Conservation (phyloP, 306 rosid species). For the Gillenia trifoliata region DNA sequence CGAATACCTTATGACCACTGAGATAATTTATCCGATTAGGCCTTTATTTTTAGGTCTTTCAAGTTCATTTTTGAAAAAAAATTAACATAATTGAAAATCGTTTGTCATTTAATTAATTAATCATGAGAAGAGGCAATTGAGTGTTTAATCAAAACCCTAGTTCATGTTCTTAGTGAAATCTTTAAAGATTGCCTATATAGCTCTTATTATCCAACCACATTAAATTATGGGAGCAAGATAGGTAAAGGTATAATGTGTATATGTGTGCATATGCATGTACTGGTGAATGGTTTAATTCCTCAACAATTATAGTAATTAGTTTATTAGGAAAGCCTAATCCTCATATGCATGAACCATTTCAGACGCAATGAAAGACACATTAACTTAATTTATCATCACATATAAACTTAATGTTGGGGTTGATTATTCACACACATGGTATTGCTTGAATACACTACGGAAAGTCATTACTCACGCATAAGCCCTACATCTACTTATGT, state of each 20-base stretch:
- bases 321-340: neutral
- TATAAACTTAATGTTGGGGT: neutral
- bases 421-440: neutral
- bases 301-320: neutral
- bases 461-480: too few relatives aligned
- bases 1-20: too few relatives aligned
- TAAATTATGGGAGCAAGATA: too few relatives aligned
- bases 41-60: too few relatives aligned
- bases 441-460: too few relatives aligned
- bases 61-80: too few relatives aligned
- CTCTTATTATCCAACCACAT: too few relatives aligned
- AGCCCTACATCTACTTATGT: too few relatives aligned
- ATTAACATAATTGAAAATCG: too few relatives aligned
- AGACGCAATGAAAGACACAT: neutral
- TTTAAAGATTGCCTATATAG: neutral
- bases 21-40: too few relatives aligned
- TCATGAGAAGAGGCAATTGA: neutral
- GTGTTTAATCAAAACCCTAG: neutral
- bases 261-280: neutral
- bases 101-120: neutral
- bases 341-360: neutral
- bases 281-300: neutral
- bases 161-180: neutral
- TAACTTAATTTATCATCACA: neutral
- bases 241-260: too few relatives aligned